Evolutionary conservation across 192 early-diverging fungal genomes (phyloP), one percentile per base, ranked within the genome.

Genomic region (Podila horticola): DNA sequence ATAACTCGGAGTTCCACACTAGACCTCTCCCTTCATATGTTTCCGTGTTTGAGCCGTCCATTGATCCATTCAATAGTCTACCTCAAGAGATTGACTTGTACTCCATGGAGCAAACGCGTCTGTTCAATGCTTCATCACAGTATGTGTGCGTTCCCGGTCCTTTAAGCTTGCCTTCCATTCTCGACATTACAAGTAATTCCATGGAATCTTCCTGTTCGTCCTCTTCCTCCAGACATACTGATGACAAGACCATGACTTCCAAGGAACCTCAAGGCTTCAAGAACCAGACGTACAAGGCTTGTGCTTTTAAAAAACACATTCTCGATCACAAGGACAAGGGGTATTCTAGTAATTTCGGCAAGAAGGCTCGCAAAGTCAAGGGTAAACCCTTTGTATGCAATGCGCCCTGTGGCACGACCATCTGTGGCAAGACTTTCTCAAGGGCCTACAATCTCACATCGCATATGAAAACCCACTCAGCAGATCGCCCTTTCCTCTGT

Each of bases 381-480:
- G n/a, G 48, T 48, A 81, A 73, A 34, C 77, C 61, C 3, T 81
- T 81, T 31, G 62, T 33, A 22, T 81, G 77, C 24, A 67, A 73
- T 4, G 5, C 50, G 8, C 72, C 82, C 19, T 84, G 79, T n/a
- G n/a, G n/a, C n/a, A n/a, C n/a, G n/a, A n/a, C n/a, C n/a, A n/a
- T n/a, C 12, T 94, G 93, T 73, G 87, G 84, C 68, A 89, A 93
- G 74, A 82, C 87, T 12, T 95, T 95, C 73, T 90, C 90, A 58
- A 85, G 92, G 9, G 90, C 89, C 60, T 93, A 95, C 74, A 94
- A 95, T 63, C 85, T 95, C 45, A 92, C 90, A 61, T 94, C 92
- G n/a, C 94, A 95, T 75, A 86, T 91, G 59, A 85, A 91, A 58
- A 93, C 92, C 3, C 94, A 95, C 75, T 91, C 92, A 26, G 73